Evolutionary conservation across 306 rosid genomes (phyloP).

Genomic region (Cicer yamashitae): DNA sequence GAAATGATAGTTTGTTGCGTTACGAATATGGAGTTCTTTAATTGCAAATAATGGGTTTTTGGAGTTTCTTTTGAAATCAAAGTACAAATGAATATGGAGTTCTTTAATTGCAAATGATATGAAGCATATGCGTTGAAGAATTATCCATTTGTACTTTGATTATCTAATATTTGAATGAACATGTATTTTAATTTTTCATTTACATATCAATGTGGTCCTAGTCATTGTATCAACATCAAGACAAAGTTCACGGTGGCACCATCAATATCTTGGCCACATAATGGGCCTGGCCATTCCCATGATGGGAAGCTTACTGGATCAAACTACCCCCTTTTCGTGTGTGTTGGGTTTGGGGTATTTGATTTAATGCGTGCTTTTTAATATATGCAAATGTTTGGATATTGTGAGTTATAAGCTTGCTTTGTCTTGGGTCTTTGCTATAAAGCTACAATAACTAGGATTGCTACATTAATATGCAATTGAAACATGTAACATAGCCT

Average conservation of each 20-base stretch:
- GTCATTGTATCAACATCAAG: not conserved
- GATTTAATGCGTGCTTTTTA: not conserved
- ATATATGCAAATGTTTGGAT: not conserved
- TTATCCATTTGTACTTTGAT: not conserved
- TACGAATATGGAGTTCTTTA: conserved; percentile 12
- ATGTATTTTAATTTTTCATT: conserved; percentile 6
- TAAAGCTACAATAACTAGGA: no score
- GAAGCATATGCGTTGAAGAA: not conserved
- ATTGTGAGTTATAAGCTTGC: not conserved
- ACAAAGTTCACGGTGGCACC: not conserved
- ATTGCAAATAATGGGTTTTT: not conserved
- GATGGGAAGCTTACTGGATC: conserved; percentile 1
- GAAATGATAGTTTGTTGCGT: not conserved
- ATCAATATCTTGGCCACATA: conserved; percentile 20
- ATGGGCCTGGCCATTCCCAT: not conserved
- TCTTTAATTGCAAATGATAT: not conserved
- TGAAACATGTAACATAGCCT: not conserved
- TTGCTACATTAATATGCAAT: not conserved
- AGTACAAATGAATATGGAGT: not conserved
- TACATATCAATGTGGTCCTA: not conserved
- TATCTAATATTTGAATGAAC: not conserved
- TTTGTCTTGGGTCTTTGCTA: not conserved
- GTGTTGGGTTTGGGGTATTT: not conserved
- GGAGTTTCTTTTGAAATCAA: no score
- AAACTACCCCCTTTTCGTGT: not conserved